Base-by-base conservation (phyloP, 306 rosid species). In the Glycine tomentella region DNA sequence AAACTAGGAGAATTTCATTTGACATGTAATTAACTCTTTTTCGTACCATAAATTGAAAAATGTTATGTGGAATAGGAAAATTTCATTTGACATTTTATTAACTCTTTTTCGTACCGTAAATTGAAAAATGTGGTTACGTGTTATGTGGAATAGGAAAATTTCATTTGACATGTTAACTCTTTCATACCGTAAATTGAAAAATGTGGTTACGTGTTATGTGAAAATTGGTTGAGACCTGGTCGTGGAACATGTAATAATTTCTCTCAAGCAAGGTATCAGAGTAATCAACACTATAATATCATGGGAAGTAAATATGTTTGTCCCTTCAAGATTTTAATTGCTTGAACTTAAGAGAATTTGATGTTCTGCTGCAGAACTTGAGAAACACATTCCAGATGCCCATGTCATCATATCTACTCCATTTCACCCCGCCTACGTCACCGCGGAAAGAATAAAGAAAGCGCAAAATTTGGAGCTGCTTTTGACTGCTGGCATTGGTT, bases 391-490 rank as follows among this genome's bases (percentile, higher is more conserved):
- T 79, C 89, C 88, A 62, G 99, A 93, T 78, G 90, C 91, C 48
- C 90, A 95, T 76, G 99, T 95, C 73, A 92, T 95, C 79, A 95
- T 95, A 76, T 80, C 97, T 1, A 95, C 99, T 2, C 99, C 99
- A 11, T 95, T 95, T 89, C 99, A 95, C 69, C 99, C 99, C 4
- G 99, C 99, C 49, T 95, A 95, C 73, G 98, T 95, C 48, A 95
- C 99, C 1, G 99, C 95, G 0, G 99, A 95, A 85, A 89, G 98
- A 80, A 95, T 95, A 1, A 90, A 89, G 82, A 95, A 82, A 86
- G 99, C 99, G 72, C 93, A 95, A 78, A 95, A 90, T 74, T 82
- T 95, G 86, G 89, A 95, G 51, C 89, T 95, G 69, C 86, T 95
- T 83, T 90, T 95, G 62, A 95, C 99, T 4, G 99, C 99, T 20